Evolutionary conservation across 192 early-diverging fungal species (phyloP).

Genomic region (Lobosporangium transversale): DNA sequence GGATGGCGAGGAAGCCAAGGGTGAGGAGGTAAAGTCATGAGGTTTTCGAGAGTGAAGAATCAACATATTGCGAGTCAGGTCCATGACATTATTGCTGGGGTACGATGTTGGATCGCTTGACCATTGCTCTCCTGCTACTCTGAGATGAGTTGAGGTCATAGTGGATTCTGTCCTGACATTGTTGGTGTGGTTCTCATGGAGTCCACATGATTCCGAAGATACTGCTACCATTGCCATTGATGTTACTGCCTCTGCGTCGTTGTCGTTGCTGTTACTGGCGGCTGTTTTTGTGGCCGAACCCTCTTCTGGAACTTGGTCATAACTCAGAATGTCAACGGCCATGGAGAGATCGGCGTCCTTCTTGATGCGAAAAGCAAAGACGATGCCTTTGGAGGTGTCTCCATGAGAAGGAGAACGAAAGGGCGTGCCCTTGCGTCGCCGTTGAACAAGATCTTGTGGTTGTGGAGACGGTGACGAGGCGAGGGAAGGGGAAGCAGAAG

Average conservation of each 20-base stretch:
- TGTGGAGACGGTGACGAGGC: conserved; percentile 47
- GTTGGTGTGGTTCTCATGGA: too few species aligned
- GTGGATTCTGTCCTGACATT: conserved; percentile 1
- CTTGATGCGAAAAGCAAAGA: conserved; percentile 50
- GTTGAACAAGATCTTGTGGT: conserved; percentile 43
- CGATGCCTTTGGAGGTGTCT: conserved; percentile 47
- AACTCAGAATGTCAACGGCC: conserved; percentile 50
- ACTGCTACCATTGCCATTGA: conserved; percentile 5
- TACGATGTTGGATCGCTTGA: conserved; percentile 40
- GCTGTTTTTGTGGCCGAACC: not conserved
- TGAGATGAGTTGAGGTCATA: conserved; percentile 6
- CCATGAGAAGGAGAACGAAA: conserved; percentile 44
- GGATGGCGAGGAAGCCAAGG: conserved; percentile 1
- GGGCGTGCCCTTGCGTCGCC: conserved; percentile 41
- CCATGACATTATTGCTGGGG: conserved; percentile 41
- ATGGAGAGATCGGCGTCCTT: conserved; percentile 47
- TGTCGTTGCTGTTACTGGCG: not conserved
- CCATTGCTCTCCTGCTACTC: conserved; percentile 35
- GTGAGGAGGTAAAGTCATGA: conserved; percentile 3
- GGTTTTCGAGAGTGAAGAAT: conserved; percentile 52
- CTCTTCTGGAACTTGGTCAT: conserved; percentile 34
- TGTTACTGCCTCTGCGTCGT: not conserved
- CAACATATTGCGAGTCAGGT: conserved; percentile 42
- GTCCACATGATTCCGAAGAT: too few species aligned
- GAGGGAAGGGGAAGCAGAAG: conserved; percentile 32